Percentiles rank a stretch among this genome's conserved stretches.
Evolutionary conservation across 2,329 filamentous ascomycete genomes (phyloP).

Genomic region (Arthrobotrys megalospora): DNA sequence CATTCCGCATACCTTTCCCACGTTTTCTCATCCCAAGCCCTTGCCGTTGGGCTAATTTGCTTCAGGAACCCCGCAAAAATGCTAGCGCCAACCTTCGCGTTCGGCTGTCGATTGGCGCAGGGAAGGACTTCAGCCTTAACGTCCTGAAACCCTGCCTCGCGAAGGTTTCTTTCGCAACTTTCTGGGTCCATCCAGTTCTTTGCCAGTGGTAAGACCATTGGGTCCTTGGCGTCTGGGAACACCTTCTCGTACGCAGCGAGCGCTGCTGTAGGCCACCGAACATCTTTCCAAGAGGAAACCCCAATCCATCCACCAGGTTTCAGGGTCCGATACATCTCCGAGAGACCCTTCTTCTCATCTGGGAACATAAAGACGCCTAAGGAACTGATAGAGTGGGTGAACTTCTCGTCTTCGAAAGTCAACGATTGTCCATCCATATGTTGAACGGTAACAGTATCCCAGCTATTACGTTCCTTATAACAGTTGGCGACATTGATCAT

Average conservation of each 20-base stretch:
- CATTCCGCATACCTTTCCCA: slow-evolving; percentile 13
- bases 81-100: background rate
- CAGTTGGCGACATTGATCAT: slow-evolving; percentile 38
- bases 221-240: slow-evolving; percentile 34
- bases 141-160: slow-evolving; percentile 21
- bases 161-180: slow-evolving; percentile 17
- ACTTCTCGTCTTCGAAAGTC: slow-evolving; percentile 44
- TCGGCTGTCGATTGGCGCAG: slow-evolving; percentile 34
- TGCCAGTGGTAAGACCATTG: slow-evolving; percentile 19
- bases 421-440: slow-evolving; percentile 47
- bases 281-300: slow-evolving; percentile 41
- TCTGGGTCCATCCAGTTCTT: slow-evolving; percentile 34
- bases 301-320: slow-evolving; percentile 47
- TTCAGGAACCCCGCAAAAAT: slow-evolving; percentile 22
- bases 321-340: slow-evolving; percentile 38
- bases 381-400: slow-evolving; percentile 48
- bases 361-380: slow-evolving; percentile 53
- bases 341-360: slow-evolving; percentile 37
- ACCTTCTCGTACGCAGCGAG: slow-evolving; percentile 20
- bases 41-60: slow-evolving; percentile 30
- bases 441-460: slow-evolving; percentile 37
- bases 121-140: slow-evolving; percentile 25
- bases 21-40: slow-evolving; percentile 33
- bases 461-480: slow-evolving; percentile 19
- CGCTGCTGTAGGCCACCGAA: slow-evolving; percentile 37